Conservation (phyloP, 2,329 filamentous ascomycete genomes). For the Calonectria pteridis region DNA sequence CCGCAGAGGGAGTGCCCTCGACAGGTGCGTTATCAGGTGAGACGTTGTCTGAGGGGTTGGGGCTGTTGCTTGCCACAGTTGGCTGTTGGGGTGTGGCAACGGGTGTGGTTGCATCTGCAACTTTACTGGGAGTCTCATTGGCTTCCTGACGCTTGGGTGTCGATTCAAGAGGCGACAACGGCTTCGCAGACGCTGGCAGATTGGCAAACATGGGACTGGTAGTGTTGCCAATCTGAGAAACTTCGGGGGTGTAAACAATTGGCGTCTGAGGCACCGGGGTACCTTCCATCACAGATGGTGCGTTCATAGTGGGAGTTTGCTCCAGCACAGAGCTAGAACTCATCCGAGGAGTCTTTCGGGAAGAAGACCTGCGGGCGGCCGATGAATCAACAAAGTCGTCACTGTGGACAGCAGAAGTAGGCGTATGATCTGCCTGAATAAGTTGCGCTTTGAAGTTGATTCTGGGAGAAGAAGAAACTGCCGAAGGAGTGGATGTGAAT, state of each 20-base stretch:
- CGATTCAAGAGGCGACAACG: conserved; percentile 5
- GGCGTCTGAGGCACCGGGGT: background rate
- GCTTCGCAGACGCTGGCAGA: conserved; percentile 4
- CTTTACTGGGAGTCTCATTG: conserved; percentile 9
- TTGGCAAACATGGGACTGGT: background rate
- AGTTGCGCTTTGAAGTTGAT: conserved; percentile 28
- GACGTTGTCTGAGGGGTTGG: background rate
- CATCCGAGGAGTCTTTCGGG: conserved; percentile 1
- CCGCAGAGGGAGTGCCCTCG: conserved; percentile 11
- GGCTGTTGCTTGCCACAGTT: background rate
- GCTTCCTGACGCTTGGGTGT: background rate
- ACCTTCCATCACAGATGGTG: background rate
- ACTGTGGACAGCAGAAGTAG: background rate
- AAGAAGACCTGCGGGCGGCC: background rate
- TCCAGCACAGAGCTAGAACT: background rate
- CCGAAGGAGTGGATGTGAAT: conserved; percentile 39
- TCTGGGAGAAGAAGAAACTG: conserved; percentile 40
- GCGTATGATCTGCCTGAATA: background rate
- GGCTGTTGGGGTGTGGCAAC: background rate
- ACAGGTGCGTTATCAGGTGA: background rate
- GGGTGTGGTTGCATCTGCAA: background rate
- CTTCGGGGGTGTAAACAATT: background rate
- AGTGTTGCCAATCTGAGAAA: background rate
- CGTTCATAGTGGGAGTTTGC: conserved; percentile 17
- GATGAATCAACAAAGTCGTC: background rate